Evolutionary conservation across 1,284 basidiomycete genomes (phyloP).

Genomic region (Cutaneotrichosporon dermatis): DNA sequence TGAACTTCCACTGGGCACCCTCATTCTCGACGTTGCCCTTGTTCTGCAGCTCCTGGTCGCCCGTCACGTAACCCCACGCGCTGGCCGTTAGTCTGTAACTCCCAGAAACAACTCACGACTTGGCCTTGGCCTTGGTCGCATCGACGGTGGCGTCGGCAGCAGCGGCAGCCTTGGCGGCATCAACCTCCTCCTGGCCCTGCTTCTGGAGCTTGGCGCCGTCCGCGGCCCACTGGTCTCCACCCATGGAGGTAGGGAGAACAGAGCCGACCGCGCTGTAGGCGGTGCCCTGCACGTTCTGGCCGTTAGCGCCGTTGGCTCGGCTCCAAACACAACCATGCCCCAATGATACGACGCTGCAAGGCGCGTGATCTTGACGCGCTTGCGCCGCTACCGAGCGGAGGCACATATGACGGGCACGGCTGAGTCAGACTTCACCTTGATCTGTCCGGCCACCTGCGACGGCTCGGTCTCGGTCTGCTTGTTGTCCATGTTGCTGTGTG

Average conservation of each 20-base stretch:
- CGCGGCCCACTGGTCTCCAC: conserved; percentile 27
- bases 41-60: conserved; percentile 39
- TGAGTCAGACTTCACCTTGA: too few relatives aligned
- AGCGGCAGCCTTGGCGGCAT: conserved; percentile 36
- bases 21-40: conserved; percentile 45
- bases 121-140: conserved; percentile 36
- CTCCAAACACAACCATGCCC: too few relatives aligned
- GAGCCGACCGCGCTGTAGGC: conserved; percentile 31
- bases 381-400: too few relatives aligned
- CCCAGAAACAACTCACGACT: conserved; percentile 33
- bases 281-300: conserved; percentile 11
- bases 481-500: too few relatives aligned
- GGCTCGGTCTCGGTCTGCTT: too few relatives aligned
- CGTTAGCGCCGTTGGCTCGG: too few relatives aligned
- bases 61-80: conserved; percentile 42
- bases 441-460: too few relatives aligned
- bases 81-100: conserved; percentile 14
- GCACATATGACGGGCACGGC: too few relatives aligned
- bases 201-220: conserved; percentile 32
- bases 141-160: conserved; percentile 39
- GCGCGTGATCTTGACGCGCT: too few relatives aligned
- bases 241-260: conserved; percentile 28
- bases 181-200: conserved; percentile 36
- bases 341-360: too few relatives aligned
- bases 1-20: conserved; percentile 41